Conservation (phyloP, 306 rosid genomes). For the Erythrophleum fordii region DNA sequence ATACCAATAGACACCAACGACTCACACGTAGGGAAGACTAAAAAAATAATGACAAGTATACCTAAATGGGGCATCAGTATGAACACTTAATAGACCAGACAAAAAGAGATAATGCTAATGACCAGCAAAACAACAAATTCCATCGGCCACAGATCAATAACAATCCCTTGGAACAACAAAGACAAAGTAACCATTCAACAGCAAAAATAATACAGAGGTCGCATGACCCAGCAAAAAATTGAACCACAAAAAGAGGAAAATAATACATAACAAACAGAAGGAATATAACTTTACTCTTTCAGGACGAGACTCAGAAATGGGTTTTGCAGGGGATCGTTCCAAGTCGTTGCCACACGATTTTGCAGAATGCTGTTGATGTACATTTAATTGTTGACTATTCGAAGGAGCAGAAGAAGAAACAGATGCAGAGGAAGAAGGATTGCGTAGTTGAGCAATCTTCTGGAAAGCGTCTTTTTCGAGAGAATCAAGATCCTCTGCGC, state of each 20-base stretch:
- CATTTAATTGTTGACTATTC: not conserved
- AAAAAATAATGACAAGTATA: not conserved
- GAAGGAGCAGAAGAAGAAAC: conserved; percentile 12
- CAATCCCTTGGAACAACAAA: not conserved
- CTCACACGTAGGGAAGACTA: not conserved
- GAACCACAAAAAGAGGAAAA: conserved; percentile 10
- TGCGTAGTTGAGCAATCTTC: conserved; percentile 72
- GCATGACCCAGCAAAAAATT: not conserved
- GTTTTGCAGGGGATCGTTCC: conserved; percentile 37
- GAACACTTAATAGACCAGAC: not conserved
- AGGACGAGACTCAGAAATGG: conserved; percentile 34
- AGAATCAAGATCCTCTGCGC: conserved; percentile 79
- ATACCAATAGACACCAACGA: not conserved
- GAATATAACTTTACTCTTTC: conserved; percentile 46
- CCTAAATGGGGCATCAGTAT: not conserved
- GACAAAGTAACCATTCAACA: not conserved
- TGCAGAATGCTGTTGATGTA: conserved; percentile 36
- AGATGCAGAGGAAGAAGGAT: conserved; percentile 33
- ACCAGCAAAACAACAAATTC: not conserved
- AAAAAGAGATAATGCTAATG: not conserved
- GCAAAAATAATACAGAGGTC: not conserved
- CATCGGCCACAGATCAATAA: not conserved
- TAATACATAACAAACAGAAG: not conserved
- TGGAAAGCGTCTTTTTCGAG: conserved; percentile 85
- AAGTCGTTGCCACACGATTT: not conserved